Evolutionary conservation across 78 protist species (phyloP), one percentile per base, ranked within the genome.

Genomic region (Dictyostelium discoideum): DNA sequence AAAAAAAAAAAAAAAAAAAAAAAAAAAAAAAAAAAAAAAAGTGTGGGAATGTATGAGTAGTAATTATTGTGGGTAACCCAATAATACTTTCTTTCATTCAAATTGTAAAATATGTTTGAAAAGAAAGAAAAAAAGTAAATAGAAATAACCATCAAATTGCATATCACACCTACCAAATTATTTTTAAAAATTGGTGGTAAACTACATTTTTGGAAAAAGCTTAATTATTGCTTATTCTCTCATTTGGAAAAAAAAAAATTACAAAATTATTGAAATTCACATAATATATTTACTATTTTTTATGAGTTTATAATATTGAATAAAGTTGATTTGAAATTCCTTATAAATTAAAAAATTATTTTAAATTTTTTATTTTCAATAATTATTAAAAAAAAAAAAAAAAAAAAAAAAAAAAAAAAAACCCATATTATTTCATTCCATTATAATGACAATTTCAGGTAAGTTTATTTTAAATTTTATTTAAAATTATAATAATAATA

Each of bases 181-280:
- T 60, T 60, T 13, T 5, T 5, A 54, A 60, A 5, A 60, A 60
- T 13, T 60, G 69, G 69, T 60, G 69, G 69, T 60, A 60, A 20
- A 60, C 26, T 60, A 60, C 69, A 60, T 60, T 60, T 60, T 60
- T 60, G 69, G 69, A 60, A 60, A 60, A 60, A 60, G 69, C 69
- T 60, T 60, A 60, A 60, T 60, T 60, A 60, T 60, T 60, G 69
- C 69, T 60, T 60, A 60, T 60, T 60, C 65, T 54, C 65, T 54
- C 69, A 60, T 60, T 60, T 20, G 26, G 69, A 54, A 54, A 54
- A 54, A 32, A 32, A 67, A 67, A 67, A 16, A 16, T 67, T 65
- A n/a, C 39, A 69, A 69, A 69, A 69, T 69, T 69, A 69, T 26
- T 69, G 77, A 69, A 69, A 26, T 69, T 69, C 77, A 69, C 37